Base-by-base conservation (phyloP, 106 monocot genomes). In the Alisma plantagoaquatica region DNA sequence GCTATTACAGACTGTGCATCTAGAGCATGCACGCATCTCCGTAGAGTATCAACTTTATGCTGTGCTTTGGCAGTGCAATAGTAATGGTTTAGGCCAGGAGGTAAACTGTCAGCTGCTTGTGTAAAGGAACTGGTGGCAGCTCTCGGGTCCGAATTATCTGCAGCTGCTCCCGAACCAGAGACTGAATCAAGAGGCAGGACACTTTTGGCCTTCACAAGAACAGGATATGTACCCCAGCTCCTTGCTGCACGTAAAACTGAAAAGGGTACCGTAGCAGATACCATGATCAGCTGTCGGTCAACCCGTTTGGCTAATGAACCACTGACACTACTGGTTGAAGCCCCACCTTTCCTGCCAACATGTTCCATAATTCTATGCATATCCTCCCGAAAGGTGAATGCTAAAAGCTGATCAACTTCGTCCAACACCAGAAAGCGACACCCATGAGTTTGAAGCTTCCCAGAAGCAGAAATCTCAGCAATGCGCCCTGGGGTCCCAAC, bases 401-500 rank as follows among this genome's bases (percentile, higher is more conserved):
- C 75, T 24, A 98, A 53, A 23, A 98, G 79, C 57, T 79, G 85
- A 49, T 98, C 98, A 51, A 98, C 81, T 69, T 98, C 98, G 56
- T 98, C 98, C 48, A 98, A 41, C 4, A 98, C 81, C 41, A 98
- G 62, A 47, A 85, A 90, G 17, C 66, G 84, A 41, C 98, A 98
- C 3, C 65, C 55, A 44, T 98, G 98, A 0, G 85, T 90, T 33
- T 82, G 89, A 2, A 98, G 77, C 64, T 86, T 98, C 33, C 98
- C 98, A 19, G 98, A 64, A 31, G 90, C 82, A 63, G 98, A 98
- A 6, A 98, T 85, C 64, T 98, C 98, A 19, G 89, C 81, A 54
- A 98, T 85, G 23, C 98, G 84, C 18, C 96, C 96, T 31, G 96
- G 96, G 14, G 98, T 90, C 1, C 98, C 98, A 23, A 98, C 85